A percentile compares a stretch with the other conserved stretches of the same genome.
Evolutionary conservation across 2,329 filamentous ascomycete genomes (phyloP).

Genomic region (Claviceps purpurea): DNA sequence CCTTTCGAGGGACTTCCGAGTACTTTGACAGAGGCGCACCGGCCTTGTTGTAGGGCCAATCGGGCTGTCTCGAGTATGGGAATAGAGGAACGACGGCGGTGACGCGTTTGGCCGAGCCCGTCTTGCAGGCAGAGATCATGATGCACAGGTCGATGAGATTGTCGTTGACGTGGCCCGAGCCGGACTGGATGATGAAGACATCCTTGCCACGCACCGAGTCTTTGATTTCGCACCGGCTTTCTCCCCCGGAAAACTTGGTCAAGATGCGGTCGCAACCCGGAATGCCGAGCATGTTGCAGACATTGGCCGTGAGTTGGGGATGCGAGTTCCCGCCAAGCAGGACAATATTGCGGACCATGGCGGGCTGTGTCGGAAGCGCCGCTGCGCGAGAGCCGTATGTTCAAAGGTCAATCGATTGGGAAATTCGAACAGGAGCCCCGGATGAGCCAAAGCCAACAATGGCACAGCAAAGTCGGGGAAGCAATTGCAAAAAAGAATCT

Average conservation of each 20-base stretch:
- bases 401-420: not conserved
- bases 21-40: conserved; percentile 76
- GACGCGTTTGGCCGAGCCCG: conserved; percentile 80
- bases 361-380: conserved; percentile 7
- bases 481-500: not conserved
- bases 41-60: conserved; percentile 91
- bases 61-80: conserved; percentile 91
- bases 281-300: conserved; percentile 81
- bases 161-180: conserved; percentile 87
- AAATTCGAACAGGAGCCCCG: not conserved
- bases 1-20: conserved; percentile 37
- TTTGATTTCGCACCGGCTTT: conserved; percentile 88
- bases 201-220: conserved; percentile 96
- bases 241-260: conserved; percentile 86
- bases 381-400: not conserved
- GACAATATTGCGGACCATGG: conserved; percentile 90
- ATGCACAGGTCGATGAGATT: conserved; percentile 94
- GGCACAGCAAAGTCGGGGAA: not conserved
- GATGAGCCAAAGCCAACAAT: not conserved
- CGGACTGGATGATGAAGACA: conserved; percentile 96
- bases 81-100: conserved; percentile 92
- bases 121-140: conserved; percentile 96
- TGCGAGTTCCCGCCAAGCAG: conserved; percentile 89
- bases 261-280: conserved; percentile 74
- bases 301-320: conserved; percentile 70